Evolutionary conservation across 1,284 basidiomycete species (phyloP).

Genomic region (Papiliotrema flavescens): DNA sequence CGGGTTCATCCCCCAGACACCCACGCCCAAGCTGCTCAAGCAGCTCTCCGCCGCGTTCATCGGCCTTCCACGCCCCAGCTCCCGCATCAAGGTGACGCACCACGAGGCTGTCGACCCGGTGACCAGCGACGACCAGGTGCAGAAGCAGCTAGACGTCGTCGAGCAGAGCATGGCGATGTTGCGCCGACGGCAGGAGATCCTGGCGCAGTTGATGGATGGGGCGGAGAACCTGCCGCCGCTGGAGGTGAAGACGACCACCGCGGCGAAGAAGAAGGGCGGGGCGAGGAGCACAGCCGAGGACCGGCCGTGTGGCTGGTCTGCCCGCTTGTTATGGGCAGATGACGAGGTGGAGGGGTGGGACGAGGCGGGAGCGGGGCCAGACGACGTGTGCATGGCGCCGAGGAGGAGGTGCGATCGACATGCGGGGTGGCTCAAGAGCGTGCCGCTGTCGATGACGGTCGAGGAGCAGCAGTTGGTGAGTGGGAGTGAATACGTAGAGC

Average conservation of each 20-base stretch:
- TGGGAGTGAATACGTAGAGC: too few relatives aligned
- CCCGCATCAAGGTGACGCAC: constrained; percentile 15
- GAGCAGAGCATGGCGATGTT: constrained; percentile 18
- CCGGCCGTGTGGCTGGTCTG: constrained; percentile 38
- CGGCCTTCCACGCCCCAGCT: constrained; percentile 27
- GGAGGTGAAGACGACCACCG: not conserved
- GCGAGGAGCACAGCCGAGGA: constrained; percentile 25
- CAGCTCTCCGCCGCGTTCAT: constrained; percentile 20
- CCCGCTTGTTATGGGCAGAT: constrained; percentile 31
- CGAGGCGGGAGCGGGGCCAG: not conserved
- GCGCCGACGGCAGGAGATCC: constrained; percentile 25
- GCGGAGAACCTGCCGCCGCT: constrained; percentile 16
- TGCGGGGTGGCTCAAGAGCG: constrained; percentile 20
- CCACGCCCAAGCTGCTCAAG: constrained; percentile 31
- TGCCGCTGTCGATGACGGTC: too few relatives aligned
- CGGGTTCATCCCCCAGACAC: constrained; percentile 16
- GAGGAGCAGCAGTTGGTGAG: too few relatives aligned
- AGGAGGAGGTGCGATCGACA: constrained; percentile 39
- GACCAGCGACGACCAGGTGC: constrained; percentile 8
- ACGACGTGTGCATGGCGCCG: constrained; percentile 17
- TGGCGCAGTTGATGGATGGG: constrained; percentile 17
- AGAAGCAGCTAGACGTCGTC: constrained; percentile 14
- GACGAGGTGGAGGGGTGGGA: constrained; percentile 20
- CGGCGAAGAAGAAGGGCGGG: constrained; percentile 23
- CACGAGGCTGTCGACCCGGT: constrained; percentile 7